Evolutionary conservation across 2,329 filamentous ascomycete species (phyloP).

Genomic region (Paracorniculantispora psalliotae): DNA sequence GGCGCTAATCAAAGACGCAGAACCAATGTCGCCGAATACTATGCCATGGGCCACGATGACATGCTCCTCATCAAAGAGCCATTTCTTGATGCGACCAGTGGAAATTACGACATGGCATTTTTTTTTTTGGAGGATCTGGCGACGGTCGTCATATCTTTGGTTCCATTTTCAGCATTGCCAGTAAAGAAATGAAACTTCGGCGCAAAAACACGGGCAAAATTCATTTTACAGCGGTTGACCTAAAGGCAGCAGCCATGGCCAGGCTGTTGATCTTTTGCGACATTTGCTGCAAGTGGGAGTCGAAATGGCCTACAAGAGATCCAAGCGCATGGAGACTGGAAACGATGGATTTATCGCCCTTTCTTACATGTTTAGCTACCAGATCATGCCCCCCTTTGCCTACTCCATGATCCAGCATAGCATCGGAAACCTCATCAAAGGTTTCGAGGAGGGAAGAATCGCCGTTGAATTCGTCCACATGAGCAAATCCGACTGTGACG

Average conservation of each 20-base stretch:
- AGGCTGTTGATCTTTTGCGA: slow-evolving; percentile 20
- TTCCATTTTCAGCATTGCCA: slow-evolving; percentile 13
- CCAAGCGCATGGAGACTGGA: neutral
- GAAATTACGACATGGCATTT: slow-evolving; percentile 14
- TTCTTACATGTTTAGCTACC: slow-evolving; percentile 19
- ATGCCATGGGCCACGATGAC: neutral
- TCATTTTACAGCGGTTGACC: slow-evolving; percentile 21
- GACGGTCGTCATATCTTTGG: slow-evolving; percentile 21
- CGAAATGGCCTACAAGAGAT: neutral
- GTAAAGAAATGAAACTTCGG: neutral
- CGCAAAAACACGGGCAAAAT: slow-evolving; percentile 7
- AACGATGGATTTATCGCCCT: slow-evolving; percentile 16
- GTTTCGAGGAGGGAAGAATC: slow-evolving; percentile 14
- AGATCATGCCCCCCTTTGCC: slow-evolving; percentile 18
- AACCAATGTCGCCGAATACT: neutral
- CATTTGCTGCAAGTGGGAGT: slow-evolving; percentile 12
- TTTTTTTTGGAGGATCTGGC: slow-evolving; percentile 22
- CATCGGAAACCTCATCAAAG: slow-evolving; percentile 17
- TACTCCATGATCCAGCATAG: slow-evolving; percentile 16
- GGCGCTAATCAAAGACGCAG: neutral
- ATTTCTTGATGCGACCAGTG: neutral
- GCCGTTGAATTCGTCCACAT: neutral
- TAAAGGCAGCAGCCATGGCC: slow-evolving; percentile 21
- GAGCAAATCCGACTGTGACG: neutral
- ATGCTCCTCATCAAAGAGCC: neutral